A percentile compares a stretch with the other conserved stretches of the same genome.
These are phyloP conservation scores for Colletotrichum zoysiae DNA, from an alignment of 2,329 filamentous ascomycete genomes.

Conservation along the genomic window DNA sequence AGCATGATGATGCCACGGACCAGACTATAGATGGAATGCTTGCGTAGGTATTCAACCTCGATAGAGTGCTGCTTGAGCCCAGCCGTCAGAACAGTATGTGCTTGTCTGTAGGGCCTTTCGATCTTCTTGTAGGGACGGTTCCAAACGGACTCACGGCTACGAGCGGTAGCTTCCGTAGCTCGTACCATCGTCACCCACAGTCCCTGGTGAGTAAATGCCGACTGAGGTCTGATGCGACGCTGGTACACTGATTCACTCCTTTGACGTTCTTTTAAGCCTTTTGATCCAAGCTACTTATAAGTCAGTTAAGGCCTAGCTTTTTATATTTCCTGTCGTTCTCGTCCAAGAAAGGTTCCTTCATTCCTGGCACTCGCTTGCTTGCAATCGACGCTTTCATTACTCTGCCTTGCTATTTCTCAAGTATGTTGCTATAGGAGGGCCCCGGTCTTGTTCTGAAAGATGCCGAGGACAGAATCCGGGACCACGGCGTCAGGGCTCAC, in stretches of 20 bases:
- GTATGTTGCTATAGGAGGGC: neutral
- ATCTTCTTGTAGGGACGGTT: neutral
- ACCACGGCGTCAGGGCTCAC: neutral
- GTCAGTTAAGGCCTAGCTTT: neutral
- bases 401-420: neutral
- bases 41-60: neutral
- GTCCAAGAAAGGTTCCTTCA: neutral
- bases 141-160: neutral
- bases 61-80: neutral
- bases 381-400: neutral
- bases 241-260: neutral
- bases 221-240: conserved; percentile 2
- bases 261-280: conserved; percentile 25
- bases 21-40: neutral
- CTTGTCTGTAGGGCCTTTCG: neutral
- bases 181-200: no score
- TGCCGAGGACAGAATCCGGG: neutral
- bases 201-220: conserved; percentile 23
- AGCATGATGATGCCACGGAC: neutral
- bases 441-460: neutral
- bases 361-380: neutral
- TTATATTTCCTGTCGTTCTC: neutral
- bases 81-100: neutral
- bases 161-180: neutral
- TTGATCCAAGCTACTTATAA: neutral